phyloP scores from a whole-genome alignment of 2,329 filamentous ascomycete genomes.

The Trichoderma semiorbis region DNA sequence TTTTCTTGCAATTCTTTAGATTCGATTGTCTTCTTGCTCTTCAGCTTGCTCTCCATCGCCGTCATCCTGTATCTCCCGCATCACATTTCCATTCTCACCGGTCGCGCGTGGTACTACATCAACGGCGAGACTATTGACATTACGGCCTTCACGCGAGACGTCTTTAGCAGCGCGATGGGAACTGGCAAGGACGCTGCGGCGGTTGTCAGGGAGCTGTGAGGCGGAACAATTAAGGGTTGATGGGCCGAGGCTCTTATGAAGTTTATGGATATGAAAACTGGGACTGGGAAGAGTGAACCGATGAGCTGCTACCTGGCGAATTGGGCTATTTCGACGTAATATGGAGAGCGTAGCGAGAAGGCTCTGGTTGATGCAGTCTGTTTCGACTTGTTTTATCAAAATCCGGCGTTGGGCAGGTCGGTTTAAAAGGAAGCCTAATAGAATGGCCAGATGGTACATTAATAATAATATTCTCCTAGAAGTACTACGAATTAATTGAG shows the following conservation, averaged over 20 bases:
- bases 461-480: background rate
- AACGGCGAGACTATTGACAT: constrained; percentile 69
- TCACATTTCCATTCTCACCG: constrained; percentile 77
- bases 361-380: background rate
- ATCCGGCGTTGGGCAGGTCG: constrained; percentile 2
- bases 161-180: constrained; percentile 25
- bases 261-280: background rate
- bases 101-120: constrained; percentile 92
- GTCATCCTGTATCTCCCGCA: constrained; percentile 90
- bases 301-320: background rate
- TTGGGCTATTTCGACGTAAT: background rate
- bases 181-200: constrained; percentile 25
- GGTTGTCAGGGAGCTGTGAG: constrained; percentile 33
- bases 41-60: constrained; percentile 81
- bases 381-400: background rate
- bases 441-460: constrained; percentile 6
- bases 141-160: constrained; percentile 33
- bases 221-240: background rate
- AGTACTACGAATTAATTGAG: background rate
- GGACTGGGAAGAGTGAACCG: background rate
- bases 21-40: constrained; percentile 85
- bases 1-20: constrained; percentile 53
- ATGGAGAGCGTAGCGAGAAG: background rate
- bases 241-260: background rate
- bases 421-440: background rate